Evolutionary conservation across 1,139 yeast genomes (phyloP).

Genomic region (Yamadazyma kanchanaburiensis): DNA sequence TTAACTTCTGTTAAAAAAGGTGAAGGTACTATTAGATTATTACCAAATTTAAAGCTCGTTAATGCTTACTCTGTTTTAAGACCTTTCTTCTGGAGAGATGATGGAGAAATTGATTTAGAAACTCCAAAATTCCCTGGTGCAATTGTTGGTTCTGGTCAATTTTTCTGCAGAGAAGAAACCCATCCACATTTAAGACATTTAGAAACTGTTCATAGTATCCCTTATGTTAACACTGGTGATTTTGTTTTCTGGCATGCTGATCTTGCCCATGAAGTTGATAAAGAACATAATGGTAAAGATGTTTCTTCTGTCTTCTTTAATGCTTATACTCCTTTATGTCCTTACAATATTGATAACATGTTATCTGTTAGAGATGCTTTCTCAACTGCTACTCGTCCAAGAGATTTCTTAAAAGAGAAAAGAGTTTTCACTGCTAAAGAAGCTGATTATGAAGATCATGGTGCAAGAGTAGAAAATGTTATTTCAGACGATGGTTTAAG

Average conservation of each 20-base stretch:
- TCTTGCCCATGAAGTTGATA: slow-evolving; percentile 45
- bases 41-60: slow-evolving; percentile 33
- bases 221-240: slow-evolving; percentile 37
- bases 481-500: slow-evolving; percentile 17
- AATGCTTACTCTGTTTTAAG: slow-evolving; percentile 42
- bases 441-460: slow-evolving; percentile 16
- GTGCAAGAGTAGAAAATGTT: slow-evolving; percentile 13
- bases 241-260: slow-evolving; percentile 52
- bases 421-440: slow-evolving; percentile 4
- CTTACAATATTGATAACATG: slow-evolving; percentile 15
- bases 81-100: slow-evolving; percentile 41
- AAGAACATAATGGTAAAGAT: slow-evolving; percentile 30
- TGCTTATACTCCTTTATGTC: slow-evolving; percentile 16
- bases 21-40: slow-evolving; percentile 42
- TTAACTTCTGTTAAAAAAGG: slow-evolving; percentile 30
- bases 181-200: slow-evolving; percentile 27
- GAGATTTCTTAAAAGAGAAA: slow-evolving; percentile 9
- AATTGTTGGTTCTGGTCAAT: slow-evolving; percentile 19
- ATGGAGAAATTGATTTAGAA: slow-evolving; percentile 20
- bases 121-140: slow-evolving; percentile 23
- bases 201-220: slow-evolving; percentile 25
- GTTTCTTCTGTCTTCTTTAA: slow-evolving; percentile 36
- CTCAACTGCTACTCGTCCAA: slow-evolving; percentile 15
- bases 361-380: slow-evolving; percentile 24
- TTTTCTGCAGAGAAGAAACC: slow-evolving; percentile 14